These are phyloP conservation scores for Ambrosiella beaveri DNA, from an alignment of 2,329 filamentous ascomycete genomes.

Conservation along the genomic window DNA sequence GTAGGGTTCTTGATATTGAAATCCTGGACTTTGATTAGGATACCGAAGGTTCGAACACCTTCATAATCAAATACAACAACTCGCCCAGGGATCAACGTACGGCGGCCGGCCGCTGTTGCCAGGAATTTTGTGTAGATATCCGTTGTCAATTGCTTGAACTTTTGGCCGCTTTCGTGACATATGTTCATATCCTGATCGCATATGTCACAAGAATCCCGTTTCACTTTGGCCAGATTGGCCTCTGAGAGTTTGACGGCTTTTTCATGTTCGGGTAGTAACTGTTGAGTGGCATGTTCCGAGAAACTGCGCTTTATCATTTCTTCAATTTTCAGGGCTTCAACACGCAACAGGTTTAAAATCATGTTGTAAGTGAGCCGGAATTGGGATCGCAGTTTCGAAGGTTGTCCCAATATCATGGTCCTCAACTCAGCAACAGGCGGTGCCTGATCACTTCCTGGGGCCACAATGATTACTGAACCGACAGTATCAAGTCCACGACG, in stretches of 20 bases:
- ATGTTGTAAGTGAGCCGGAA: constrained; percentile 98
- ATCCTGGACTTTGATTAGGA: constrained; percentile 57
- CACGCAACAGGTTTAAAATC: constrained; percentile 88
- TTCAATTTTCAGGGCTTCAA: constrained; percentile 94
- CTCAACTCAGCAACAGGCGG: constrained; percentile 68
- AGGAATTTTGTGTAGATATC: constrained; percentile 65
- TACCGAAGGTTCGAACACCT: constrained; percentile 63
- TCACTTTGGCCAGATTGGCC: constrained; percentile 77
- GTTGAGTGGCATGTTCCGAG: constrained; percentile 93
- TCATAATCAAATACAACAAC: constrained; percentile 75
- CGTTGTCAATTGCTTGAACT: constrained; percentile 60
- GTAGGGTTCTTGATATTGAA: constrained; percentile 45
- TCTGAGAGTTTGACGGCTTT: constrained; percentile 86
- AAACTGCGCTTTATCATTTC: constrained; percentile 99
- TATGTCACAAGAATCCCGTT: constrained; percentile 62
- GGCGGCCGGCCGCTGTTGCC: constrained; percentile 63
- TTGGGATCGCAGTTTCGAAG: constrained; percentile 86
- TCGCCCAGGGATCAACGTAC: constrained; percentile 59
- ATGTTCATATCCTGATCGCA: constrained; percentile 67
- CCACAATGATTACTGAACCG: constrained; percentile 86
- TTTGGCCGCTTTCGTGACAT: constrained; percentile 68
- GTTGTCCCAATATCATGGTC: constrained; percentile 90
- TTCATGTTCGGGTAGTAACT: constrained; percentile 83
- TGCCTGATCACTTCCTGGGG: constrained; percentile 66
- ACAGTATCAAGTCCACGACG: constrained; percentile 83